Evolutionary conservation across 495 filamentous ascomycete genomes (phyloP).

Genomic region (Daldinia bambusicola): DNA sequence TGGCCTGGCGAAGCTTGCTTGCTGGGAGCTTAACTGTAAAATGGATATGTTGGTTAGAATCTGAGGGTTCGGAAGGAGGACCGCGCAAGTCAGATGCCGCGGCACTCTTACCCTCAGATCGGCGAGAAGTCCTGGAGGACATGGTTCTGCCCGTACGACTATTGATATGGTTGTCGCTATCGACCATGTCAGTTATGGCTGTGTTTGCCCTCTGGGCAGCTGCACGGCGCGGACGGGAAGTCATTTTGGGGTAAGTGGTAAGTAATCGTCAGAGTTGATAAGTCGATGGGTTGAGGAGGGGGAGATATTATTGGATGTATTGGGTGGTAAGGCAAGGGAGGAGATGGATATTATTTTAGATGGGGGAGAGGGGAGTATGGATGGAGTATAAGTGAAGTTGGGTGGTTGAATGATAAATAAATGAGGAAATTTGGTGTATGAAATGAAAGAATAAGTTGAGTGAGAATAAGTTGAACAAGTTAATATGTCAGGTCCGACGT

Average conservation of each 20-base stretch:
- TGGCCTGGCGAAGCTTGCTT: slow-evolving; percentile 83
- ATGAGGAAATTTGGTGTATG: slow-evolving; percentile 17
- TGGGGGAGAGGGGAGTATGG: background rate
- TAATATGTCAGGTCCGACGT: slow-evolving; percentile 7
- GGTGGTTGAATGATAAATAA: slow-evolving; percentile 15
- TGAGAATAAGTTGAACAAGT: background rate
- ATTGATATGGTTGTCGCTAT: slow-evolving; percentile 57
- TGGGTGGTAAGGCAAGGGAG: slow-evolving; percentile 10
- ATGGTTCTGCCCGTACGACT: slow-evolving; percentile 54
- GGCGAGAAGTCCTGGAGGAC: slow-evolving; percentile 60
- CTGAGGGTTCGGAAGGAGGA: slow-evolving; percentile 64
- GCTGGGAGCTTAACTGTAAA: slow-evolving; percentile 87
- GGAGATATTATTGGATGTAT: no score
- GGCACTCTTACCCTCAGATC: slow-evolving; percentile 57
- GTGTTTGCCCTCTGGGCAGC: slow-evolving; percentile 60
- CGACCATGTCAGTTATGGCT: slow-evolving; percentile 63
- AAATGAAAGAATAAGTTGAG: slow-evolving; percentile 16
- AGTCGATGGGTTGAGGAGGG: no score
- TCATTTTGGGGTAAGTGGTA: slow-evolving; percentile 47
- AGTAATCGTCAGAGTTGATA: background rate
- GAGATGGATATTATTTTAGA: background rate
- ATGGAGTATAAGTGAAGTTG: background rate
- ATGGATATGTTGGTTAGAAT: slow-evolving; percentile 71
- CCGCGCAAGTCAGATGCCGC: slow-evolving; percentile 65
- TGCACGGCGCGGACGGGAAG: slow-evolving; percentile 57